These are phyloP conservation scores for Kandelia obovata DNA, from an alignment of 345 rosid genomes.

Conservation along the genomic window DNA sequence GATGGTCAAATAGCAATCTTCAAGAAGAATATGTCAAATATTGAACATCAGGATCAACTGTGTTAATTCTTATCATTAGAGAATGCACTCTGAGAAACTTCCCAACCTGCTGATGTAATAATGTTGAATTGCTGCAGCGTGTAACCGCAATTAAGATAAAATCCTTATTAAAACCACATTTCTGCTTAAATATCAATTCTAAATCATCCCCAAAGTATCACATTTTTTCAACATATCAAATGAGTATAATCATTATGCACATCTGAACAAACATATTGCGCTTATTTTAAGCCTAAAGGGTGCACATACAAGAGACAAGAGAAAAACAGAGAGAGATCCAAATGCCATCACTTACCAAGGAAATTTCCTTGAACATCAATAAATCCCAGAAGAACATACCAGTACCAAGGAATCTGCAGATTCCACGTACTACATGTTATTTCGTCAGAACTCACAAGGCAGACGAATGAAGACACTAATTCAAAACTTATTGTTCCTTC, in stretches of 20 bases:
- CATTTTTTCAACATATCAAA: no score
- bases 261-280: not conserved
- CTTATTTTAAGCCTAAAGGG: not conserved
- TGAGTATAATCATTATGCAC: no score
- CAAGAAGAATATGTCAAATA: not conserved
- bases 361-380: constrained; percentile 61
- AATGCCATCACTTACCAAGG: constrained; percentile 42
- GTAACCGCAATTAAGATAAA: no score
- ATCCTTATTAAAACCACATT: no score
- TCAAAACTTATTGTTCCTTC: not conserved
- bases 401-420: constrained; percentile 52
- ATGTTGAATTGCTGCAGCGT: not conserved
- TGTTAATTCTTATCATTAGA: not conserved
- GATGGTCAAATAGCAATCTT: not conserved
- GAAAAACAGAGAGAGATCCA: not conserved
- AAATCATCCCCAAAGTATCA: no score
- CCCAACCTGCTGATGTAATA: not conserved
- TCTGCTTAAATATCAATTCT: no score
- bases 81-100: not conserved
- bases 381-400: constrained; percentile 58
- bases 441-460: not conserved
- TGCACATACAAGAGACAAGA: not conserved
- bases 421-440: not conserved
- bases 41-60: not conserved
- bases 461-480: not conserved